Base-by-base conservation (phyloP, 768 basidiomycete genomes). In the Pleurotus cornucopiae region DNA sequence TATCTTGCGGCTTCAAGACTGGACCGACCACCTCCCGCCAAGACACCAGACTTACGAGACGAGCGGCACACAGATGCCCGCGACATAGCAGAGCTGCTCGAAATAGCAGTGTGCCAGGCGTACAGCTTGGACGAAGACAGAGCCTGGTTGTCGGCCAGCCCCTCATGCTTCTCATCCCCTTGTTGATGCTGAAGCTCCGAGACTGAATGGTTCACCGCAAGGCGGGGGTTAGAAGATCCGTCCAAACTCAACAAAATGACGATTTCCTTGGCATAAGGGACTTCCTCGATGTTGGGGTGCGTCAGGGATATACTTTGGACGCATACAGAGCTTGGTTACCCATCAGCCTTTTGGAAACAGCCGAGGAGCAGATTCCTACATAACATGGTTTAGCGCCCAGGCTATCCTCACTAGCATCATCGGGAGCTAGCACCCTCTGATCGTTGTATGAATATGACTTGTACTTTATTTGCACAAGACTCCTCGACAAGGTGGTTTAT, bases 41-140 rank as follows among this genome's bases (percentile, higher is more conserved):
- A 21, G 23, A 51, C 25, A 26, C 13, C 14, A n/a, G 25, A 51
- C 37, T 51, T 51, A 23, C 26, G 26, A 5, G 38, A n/a, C 14
- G 40, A 41, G 4, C 52, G 23, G 52, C 52, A 39, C 16, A 44
- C 41, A 25, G 52, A 54, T 39, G 52, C 23, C 21, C 13, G 23
- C 16, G 52, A 54, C 41, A 54, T 54, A 11, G n/a, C 5, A 16
- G 6, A 20, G 16, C 25, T 54, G 2, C 38, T 54, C 11, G 39
- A 23, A 6, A 40, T 54, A 13, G 52, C 52, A 11, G 34, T 54
- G n/a, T 0, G 41, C 16, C 49, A 61, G 34, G 58, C 64, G 25
- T 66, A 66, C 25, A 16, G 16, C 25, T n/a, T 49, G 5, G 21
- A 45, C 6, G 18, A 49, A 5, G 41, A 18, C 2, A 56, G 20